Evolutionary conservation across 2,329 filamentous ascomycete genomes (phyloP), one percentile per base, ranked within the genome.

Genomic region (Colletotrichum lini): DNA sequence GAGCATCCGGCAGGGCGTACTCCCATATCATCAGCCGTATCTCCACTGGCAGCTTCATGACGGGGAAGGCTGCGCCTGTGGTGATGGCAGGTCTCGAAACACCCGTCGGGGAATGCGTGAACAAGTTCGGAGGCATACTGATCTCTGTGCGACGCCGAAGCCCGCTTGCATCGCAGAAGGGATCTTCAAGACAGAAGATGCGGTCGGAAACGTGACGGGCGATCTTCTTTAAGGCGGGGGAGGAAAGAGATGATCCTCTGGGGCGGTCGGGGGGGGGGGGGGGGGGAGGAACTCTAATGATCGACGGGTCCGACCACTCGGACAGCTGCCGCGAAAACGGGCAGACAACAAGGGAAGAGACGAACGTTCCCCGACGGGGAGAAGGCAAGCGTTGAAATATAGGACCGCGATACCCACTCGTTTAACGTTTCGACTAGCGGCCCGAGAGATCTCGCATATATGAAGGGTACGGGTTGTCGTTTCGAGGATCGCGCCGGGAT

Each of bases 11-110:
- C 42, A 86, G 79, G 1, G 84, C 80, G 72, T 81, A 82, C 49
- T 81, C 79, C 84, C 84, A 86, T 67, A 86, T 82, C 77, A 84
- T 82, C 71, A 81, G 80, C 47, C 84, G 81, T 65, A 86, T 79
- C 77, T 86, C 84, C 23, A 81, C 76, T 38, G 84, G 84, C 9
- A 86, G 79, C 66, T 77, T 78, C 66, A 74, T 65, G 45, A 74
- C 58, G 30, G 72, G 72, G 35, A 73, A 69, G 2, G 56, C 35
- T 38, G 65, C 47, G 42, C 47, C 64, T 18, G n/a, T 53, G 57
- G 21, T 44, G 57, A 23, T 30, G 9, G 62, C 50, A 52, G 59
- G 52, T 40, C 44, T 52, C 26, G 52, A 26, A n/a, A 65, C 23
- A 12, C 53, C 53, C 52, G 23, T 53, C 44, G 53, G 21, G 26